Base-by-base conservation (phyloP, 2,329 filamentous ascomycete genomes). In the Metarhizium anisopliae region DNA sequence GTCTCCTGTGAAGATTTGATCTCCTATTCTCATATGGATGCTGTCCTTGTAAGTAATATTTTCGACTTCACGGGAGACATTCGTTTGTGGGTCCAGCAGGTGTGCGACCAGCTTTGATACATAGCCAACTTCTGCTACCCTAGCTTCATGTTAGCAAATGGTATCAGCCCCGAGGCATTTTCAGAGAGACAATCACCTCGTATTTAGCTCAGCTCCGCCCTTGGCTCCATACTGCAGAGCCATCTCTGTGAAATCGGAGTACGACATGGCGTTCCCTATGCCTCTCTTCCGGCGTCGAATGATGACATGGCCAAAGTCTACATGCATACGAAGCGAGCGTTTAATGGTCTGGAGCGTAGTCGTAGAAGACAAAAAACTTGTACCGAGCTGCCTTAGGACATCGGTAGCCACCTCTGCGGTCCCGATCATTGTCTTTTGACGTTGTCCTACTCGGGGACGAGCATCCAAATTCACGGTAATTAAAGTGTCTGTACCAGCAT, bases 271-370 rank as follows among this genome's bases (percentile, higher is more conserved):
- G 29, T 64, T 61, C 25, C 50, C 57, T 0, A 60, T 52, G 0
- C 59, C 59, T 42, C 60, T 69, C 50, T 65, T 69, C 50, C 63
- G 66, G 25, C 59, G 55, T 3, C 55, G 58, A 32, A 70, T 58
- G 7, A 60, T 60, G 1, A 72, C 42, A 13, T 60, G 61, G 2
- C 70, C 71, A 58, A 72, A 71, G 50, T 61, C 63, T 52, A 72
- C 61, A 2, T 66, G 60, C 64, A 73, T 67, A 20, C 58, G 63
- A 36, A 72, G 56, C 1, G 59, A 55, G 36, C 65, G 60, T 6
- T 58, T 59, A 11, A 67, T 42, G 11, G 61, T 58, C 52, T 62
- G 64, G 5, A 72, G 45, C 0, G 61, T 55, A 14, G 67, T 62
- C 10, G 60, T 60, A 2, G 66, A 60, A 4, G 58, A 51, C 20